Conservation (phyloP, 148 eudicot genomes). For the Drosera capensis region DNA sequence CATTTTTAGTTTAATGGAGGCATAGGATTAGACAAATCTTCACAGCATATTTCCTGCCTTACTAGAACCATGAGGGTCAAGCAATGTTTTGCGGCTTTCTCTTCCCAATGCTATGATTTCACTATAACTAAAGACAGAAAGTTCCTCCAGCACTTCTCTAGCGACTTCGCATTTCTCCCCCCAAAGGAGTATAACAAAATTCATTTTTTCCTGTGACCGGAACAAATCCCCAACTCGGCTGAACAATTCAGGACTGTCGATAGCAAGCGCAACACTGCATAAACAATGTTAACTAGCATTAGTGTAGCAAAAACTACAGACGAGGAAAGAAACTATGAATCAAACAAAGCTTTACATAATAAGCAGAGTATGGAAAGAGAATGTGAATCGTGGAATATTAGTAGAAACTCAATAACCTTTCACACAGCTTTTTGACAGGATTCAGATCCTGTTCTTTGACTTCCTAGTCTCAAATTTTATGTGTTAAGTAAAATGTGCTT, state of each 20-base stretch:
- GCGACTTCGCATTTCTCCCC: conserved; percentile 60
- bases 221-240: conserved; percentile 46
- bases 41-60: conserved; percentile 24
- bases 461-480: too few relatives aligned
- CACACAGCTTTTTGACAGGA: too few relatives aligned
- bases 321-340: too few relatives aligned
- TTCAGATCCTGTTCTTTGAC: too few relatives aligned
- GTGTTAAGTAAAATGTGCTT: too few relatives aligned
- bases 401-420: too few relatives aligned
- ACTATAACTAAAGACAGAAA: conserved; percentile 40
- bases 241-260: conserved; percentile 70
- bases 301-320: conserved; percentile 60
- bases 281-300: conserved; percentile 22
- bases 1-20: background rate
- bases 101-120: conserved; percentile 66
- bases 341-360: conserved; percentile 30
- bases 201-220: conserved; percentile 28
- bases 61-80: conserved; percentile 57
- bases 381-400: too few relatives aligned
- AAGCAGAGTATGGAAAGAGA: too few relatives aligned
- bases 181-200: conserved; percentile 76
- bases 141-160: conserved; percentile 17
- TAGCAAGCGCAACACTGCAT: conserved; percentile 67
- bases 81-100: conserved; percentile 43
- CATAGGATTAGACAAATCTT: background rate